phyloP scores from a whole-genome alignment of 345 rosid genomes.

The Theobroma cacao region DNA sequence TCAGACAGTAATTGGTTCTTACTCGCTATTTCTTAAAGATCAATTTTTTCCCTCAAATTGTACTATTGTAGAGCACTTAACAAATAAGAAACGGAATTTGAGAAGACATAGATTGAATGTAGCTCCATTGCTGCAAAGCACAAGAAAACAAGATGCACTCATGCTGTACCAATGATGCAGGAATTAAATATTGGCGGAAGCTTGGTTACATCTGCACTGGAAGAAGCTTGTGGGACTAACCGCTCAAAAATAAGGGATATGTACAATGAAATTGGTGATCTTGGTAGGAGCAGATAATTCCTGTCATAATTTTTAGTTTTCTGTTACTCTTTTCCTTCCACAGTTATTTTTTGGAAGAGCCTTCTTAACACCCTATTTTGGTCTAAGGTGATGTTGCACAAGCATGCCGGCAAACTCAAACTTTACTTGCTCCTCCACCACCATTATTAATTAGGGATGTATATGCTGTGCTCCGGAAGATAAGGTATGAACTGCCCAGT shows the following conservation, averaged over 20 bases:
- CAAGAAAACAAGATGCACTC: background rate
- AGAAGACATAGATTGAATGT: background rate
- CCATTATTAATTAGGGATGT: slow-evolving; percentile 72
- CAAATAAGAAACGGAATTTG: background rate
- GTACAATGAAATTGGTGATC: slow-evolving; percentile 82
- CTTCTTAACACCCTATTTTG: slow-evolving; percentile 18
- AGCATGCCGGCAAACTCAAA: slow-evolving; percentile 78
- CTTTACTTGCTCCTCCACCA: slow-evolving; percentile 69
- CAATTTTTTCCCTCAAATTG: background rate
- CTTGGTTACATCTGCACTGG: slow-evolving; percentile 72
- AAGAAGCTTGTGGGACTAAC: slow-evolving; percentile 83
- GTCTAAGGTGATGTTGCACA: slow-evolving; percentile 88
- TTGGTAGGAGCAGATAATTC: slow-evolving; percentile 47
- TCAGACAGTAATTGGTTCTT: background rate
- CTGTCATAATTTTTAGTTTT: background rate
- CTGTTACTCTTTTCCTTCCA: background rate
- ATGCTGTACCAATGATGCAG: slow-evolving; percentile 36
- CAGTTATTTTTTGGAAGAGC: background rate
- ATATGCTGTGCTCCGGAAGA: slow-evolving; percentile 56
- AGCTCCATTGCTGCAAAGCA: background rate
- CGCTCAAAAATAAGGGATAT: slow-evolving; percentile 67
- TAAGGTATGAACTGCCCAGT: slow-evolving; percentile 52
- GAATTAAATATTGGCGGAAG: slow-evolving; percentile 86
- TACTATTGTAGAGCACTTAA: background rate
- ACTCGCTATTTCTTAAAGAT: background rate